Evolutionary conservation across 1,284 basidiomycete genomes (phyloP).

Genomic region (Marasmius fiardii): DNA sequence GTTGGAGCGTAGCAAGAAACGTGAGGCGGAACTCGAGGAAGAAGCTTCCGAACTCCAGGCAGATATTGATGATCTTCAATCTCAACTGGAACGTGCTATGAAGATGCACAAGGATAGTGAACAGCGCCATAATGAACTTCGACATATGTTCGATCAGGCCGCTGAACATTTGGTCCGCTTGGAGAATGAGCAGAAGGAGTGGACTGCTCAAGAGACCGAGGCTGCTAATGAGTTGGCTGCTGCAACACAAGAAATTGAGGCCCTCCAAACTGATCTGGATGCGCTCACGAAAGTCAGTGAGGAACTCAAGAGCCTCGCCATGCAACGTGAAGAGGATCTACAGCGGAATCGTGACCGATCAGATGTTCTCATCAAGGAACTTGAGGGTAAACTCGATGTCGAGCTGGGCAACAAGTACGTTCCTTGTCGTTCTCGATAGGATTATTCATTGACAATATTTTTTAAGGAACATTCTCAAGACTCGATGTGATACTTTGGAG

Average conservation of each 20-base stretch:
- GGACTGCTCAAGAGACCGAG: slow-evolving; percentile 59
- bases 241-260: slow-evolving; percentile 63
- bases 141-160: slow-evolving; percentile 76
- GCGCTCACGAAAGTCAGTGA: slow-evolving; percentile 64
- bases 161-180: slow-evolving; percentile 80
- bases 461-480: slow-evolving; percentile 58
- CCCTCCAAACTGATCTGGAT: slow-evolving; percentile 52
- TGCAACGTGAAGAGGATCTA: slow-evolving; percentile 81
- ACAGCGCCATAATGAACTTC: slow-evolving; percentile 71
- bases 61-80: slow-evolving; percentile 84
- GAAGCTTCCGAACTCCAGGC: slow-evolving; percentile 78
- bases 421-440: slow-evolving; percentile 7
- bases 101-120: slow-evolving; percentile 75
- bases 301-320: slow-evolving; percentile 69
- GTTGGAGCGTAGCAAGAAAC: slow-evolving; percentile 83
- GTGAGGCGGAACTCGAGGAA: slow-evolving; percentile 83
- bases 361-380: slow-evolving; percentile 63
- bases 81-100: slow-evolving; percentile 81
- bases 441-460: not conserved
- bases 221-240: slow-evolving; percentile 50
- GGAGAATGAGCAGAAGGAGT: slow-evolving; percentile 74
- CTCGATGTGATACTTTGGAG: slow-evolving; percentile 60
- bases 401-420: slow-evolving; percentile 67
- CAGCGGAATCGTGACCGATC: slow-evolving; percentile 74
- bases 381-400: slow-evolving; percentile 68